Percentiles rank a stretch among this genome's conserved stretches.
Evolutionary conservation across 2,329 filamentous ascomycete species (phyloP).

Genomic region (Conoideocrella luteorostrata): DNA sequence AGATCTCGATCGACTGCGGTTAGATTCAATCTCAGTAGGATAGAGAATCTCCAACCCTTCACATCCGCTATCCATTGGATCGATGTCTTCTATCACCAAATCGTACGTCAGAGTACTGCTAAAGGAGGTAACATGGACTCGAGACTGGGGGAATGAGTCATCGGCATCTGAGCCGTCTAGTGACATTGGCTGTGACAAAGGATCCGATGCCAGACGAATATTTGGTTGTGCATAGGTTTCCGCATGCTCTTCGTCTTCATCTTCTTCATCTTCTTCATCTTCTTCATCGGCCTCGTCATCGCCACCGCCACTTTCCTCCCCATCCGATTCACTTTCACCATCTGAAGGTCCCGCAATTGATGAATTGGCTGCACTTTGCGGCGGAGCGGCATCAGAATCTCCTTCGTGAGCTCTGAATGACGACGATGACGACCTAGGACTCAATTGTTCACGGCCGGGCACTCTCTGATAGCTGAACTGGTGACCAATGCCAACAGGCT

Average conservation of each 20-base stretch:
- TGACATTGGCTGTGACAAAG: not conserved
- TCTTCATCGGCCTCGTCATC: not conserved
- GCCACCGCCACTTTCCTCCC: not conserved
- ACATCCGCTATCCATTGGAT: slow-evolving; percentile 37
- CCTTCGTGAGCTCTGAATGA: slow-evolving; percentile 19
- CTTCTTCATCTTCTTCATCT: not conserved
- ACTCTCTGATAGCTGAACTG: slow-evolving; percentile 35
- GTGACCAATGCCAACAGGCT: slow-evolving; percentile 34
- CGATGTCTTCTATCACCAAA: slow-evolving; percentile 42
- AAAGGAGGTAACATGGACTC: slow-evolving; percentile 12
- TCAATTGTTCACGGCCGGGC: slow-evolving; percentile 28
- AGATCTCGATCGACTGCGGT: slow-evolving; percentile 34
- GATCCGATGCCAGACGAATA: not conserved
- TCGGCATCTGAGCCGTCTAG: slow-evolving; percentile 1
- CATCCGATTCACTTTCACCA: slow-evolving; percentile 1
- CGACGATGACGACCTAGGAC: slow-evolving; percentile 28
- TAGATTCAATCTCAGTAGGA: slow-evolving; percentile 42
- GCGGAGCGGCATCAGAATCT: slow-evolving; percentile 14
- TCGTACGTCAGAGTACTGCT: slow-evolving; percentile 17
- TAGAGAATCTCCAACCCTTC: slow-evolving; percentile 36
- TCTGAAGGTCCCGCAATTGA: not conserved
- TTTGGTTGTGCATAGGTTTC: not conserved
- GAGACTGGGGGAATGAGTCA: not conserved
- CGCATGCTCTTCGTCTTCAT: not conserved
- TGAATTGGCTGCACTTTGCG: not conserved